Base-by-base conservation (phyloP, 2,329 filamentous ascomycete genomes). In the Endoconidiophora polonica region DNA sequence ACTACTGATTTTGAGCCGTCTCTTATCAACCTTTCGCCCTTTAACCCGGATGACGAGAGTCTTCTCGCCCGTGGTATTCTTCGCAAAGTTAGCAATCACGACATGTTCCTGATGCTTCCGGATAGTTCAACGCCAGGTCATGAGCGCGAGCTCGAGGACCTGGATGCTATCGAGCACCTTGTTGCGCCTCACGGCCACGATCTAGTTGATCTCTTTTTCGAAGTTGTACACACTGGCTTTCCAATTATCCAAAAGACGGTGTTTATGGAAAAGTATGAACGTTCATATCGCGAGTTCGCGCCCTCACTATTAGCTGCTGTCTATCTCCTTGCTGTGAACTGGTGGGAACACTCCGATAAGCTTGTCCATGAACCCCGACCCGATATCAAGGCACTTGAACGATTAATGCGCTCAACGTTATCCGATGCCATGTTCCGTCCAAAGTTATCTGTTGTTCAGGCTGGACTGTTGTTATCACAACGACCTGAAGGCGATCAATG, bases 261-360 rank as follows among this genome's bases (percentile, higher is more conserved):
- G 50, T 90, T 90, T 57, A 68, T 84, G 55, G 82, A 88, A 61
- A 83, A 84, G 59, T 86, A 88, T 65, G 76, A 79, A 45, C 74
- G 78, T 57, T 79, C 79, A 40, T 77, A 84, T 58, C 74, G 76
- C 49, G 79, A 84, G 56, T 84, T 90, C 59, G 81, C 83, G 12
- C 83, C 86, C 1, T 76, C 83, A 9, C 68, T 91, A 23, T 70
- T 93, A 14, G 84, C 83, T 29, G 83, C 83, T 48, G 79, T 93
- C 58, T 91, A 94, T 59, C 77, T 94, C 22, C 68, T 94, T 22
- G 85, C 87, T 6, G 74, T 93, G 59, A 87, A 90, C 62, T 94
- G 87, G 80, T 91, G 87, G 79, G 78, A 86, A 47, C 73, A 84
- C 54, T 81, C 79, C 55, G 74, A 79, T 16, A 75, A 78, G 20